phyloP scores from a whole-genome alignment of 1,284 basidiomycete genomes.

The Xanthoconium separans region DNA sequence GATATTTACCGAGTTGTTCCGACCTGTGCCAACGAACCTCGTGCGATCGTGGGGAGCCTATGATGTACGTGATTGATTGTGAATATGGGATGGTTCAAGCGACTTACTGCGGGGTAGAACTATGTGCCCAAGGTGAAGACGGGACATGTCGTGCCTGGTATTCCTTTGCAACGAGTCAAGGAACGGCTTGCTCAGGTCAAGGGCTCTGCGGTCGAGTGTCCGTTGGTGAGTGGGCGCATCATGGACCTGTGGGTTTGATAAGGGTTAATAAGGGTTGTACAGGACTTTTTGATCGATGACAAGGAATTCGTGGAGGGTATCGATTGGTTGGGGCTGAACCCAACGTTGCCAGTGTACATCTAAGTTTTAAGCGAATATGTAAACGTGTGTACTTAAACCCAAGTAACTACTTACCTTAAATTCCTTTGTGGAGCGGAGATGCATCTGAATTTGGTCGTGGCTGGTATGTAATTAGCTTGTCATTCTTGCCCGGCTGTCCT shows the following conservation, averaged over 20 bases:
- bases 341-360: constrained; percentile 75
- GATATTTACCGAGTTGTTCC: constrained; percentile 81
- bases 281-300: constrained; percentile 84
- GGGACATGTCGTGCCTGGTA: constrained; percentile 76
- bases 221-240: constrained; percentile 50
- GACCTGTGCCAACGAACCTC: constrained; percentile 77
- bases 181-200: constrained; percentile 66
- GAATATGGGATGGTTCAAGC: background rate
- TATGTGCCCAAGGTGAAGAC: constrained; percentile 76
- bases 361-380: constrained; percentile 28
- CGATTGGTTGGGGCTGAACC: constrained; percentile 74
- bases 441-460: constrained; percentile 1
- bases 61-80: constrained; percentile 47
- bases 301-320: constrained; percentile 67
- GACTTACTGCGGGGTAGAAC: constrained; percentile 39
- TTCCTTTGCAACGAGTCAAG: constrained; percentile 70
- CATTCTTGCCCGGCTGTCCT: background rate
- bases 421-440: constrained; percentile 1
- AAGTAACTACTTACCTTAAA: too few relatives aligned
- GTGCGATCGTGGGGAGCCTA: constrained; percentile 79
- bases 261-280: constrained; percentile 11
- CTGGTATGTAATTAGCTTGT: constrained; percentile 7
- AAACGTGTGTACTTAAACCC: background rate
- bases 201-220: constrained; percentile 75
- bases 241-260: constrained; percentile 2